Conservation (phyloP, 768 basidiomycete species). For the Macrocybe gigantea region DNA sequence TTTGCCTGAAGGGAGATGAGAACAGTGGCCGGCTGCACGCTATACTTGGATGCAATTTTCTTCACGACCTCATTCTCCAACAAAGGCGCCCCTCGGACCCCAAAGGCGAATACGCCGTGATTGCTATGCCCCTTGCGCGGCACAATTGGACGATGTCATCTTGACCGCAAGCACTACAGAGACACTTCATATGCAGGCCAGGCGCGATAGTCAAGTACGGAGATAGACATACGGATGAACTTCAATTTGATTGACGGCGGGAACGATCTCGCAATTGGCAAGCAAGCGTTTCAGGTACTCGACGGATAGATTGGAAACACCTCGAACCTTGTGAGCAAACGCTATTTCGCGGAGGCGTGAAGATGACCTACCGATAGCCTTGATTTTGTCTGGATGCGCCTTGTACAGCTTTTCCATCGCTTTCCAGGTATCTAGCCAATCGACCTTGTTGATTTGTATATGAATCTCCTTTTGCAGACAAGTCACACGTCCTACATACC, state of each 20-base stretch:
- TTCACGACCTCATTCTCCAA: slow-evolving; percentile 52
- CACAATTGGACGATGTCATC: slow-evolving; percentile 61
- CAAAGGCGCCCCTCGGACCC: slow-evolving; percentile 67
- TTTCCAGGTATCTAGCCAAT: slow-evolving; percentile 79
- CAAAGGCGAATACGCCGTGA: slow-evolving; percentile 78
- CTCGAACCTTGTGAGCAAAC: slow-evolving; percentile 14
- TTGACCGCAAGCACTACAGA: slow-evolving; percentile 51
- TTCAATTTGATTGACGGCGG: slow-evolving; percentile 80
- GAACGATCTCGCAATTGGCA: slow-evolving; percentile 49
- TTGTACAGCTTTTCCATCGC: slow-evolving; percentile 65
- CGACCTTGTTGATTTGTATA: slow-evolving; percentile 20
- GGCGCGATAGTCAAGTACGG: not conserved
- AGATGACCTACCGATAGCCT: slow-evolving; percentile 55
- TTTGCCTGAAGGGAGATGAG: slow-evolving; percentile 73
- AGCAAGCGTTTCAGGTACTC: slow-evolving; percentile 58
- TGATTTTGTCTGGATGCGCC: slow-evolving; percentile 64
- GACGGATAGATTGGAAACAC: slow-evolving; percentile 69
- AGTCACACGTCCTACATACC: too few relatives aligned
- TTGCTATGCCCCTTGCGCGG: slow-evolving; percentile 53
- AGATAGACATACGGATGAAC: slow-evolving; percentile 51
- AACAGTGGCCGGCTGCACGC: slow-evolving; percentile 56
- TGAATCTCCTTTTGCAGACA: too few relatives aligned
- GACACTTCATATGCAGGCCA: not conserved
- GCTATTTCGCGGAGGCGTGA: slow-evolving; percentile 2
- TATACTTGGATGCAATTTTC: slow-evolving; percentile 58